Evolutionary conservation across 768 basidiomycete species (phyloP), one percentile per base, ranked within the genome.

Genomic region (Pleurotus cornucopiae): DNA sequence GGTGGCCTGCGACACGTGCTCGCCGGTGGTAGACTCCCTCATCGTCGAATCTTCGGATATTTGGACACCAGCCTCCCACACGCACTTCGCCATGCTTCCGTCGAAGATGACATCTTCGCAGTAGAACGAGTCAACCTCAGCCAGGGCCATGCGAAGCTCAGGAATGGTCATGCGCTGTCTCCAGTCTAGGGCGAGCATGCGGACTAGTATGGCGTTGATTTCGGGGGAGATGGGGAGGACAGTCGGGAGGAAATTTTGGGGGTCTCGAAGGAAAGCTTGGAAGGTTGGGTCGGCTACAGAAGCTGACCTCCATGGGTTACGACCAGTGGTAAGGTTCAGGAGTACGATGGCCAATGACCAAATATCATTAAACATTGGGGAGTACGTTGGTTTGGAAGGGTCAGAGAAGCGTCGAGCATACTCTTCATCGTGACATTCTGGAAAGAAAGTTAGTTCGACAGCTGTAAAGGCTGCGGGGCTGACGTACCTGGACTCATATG

Each of bases 341-440:
- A 99, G 86, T 58, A 99, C 91, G 64, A 99, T 91, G 34, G 94
- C 96, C 44, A 98, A 76, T 6, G 94, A 94, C 96, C 96, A 99
- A 60, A 98, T 82, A 69, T 99, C 96, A 70, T 97, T 96, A 67
- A 82, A 83, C 61, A 84, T 79, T 6, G 95, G 92, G 6, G 89
- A 89, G 72, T 99, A 99, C 4, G 81, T 75, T 80, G 55, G 77
- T 79, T 14, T 76, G 78, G n/a, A 40, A 23, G 51, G 39, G 23
- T 53, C 39, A 12, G 51, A 14, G 51, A 53, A 53, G 11, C 25
- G 13, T 11, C 51, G 51, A 34, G 82, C 80, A 59, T 86, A 81
- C 55, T 76, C 77, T 51, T 86, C 88, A 13, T 89, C 86, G 66
- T 97, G 89, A 67, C 96, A 97, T 69, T 98, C 93, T 98, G 60